Percentiles rank a stretch among this genome's conserved stretches.
Evolutionary conservation across 306 rosid genomes (phyloP).

Genomic region (Senna tora): DNA sequence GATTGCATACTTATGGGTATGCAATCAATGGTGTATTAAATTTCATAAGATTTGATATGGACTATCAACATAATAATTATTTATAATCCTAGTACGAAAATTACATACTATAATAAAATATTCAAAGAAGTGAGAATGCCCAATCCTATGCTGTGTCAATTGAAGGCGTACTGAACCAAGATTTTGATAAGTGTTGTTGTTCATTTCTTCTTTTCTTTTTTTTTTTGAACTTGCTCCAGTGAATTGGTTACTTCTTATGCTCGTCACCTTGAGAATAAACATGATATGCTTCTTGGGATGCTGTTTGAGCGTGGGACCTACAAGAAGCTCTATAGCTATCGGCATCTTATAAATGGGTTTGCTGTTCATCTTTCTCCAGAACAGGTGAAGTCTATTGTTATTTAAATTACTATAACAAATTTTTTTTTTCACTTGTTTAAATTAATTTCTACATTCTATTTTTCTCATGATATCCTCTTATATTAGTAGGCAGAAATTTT

Average conservation of each 20-base stretch:
- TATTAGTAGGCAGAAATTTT: conserved; percentile 94
- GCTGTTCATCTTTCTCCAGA: conserved; percentile 86
- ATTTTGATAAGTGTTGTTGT: conserved; percentile 8
- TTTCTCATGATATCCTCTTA: conserved; percentile 48
- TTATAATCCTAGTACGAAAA: no score
- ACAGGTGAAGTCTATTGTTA: conserved; percentile 74
- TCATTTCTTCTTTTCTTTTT: conserved; percentile 11
- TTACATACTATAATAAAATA: no score
- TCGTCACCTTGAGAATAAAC: conserved; percentile 84
- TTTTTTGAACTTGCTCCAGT: conserved; percentile 52
- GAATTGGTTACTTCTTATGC: conserved; percentile 80
- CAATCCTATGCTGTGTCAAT: neutral
- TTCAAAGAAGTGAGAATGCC: neutral
- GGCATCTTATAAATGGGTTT: conserved; percentile 95
- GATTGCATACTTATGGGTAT: no score
- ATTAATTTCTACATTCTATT: conserved; percentile 41
- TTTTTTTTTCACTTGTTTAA: conserved; percentile 20
- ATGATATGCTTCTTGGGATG: conserved; percentile 94
- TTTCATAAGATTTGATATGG: no score
- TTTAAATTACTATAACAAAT: conserved; percentile 8
- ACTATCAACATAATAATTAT: no score
- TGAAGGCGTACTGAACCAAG: conserved; percentile 1
- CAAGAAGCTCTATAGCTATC: conserved; percentile 83
- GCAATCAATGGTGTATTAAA: no score
- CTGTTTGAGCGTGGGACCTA: conserved; percentile 81